phyloP scores from a whole-genome alignment of 2,329 filamentous ascomycete species.

The Fusarium foetens region DNA sequence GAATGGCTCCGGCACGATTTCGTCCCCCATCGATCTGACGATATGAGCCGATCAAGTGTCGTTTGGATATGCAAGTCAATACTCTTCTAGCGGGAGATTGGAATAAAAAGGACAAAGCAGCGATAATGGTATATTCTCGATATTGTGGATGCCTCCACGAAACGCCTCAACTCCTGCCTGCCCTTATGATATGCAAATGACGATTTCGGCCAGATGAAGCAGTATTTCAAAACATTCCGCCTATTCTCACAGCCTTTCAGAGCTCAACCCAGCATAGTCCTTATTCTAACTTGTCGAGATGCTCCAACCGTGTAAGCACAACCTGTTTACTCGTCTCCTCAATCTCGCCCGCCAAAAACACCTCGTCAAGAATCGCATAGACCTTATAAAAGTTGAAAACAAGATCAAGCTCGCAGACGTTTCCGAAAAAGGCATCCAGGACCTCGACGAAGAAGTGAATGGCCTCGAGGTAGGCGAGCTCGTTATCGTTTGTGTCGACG shows the following conservation, averaged over 20 bases:
- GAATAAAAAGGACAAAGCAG: background rate
- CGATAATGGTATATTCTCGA: slow-evolving; percentile 31
- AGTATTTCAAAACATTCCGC: background rate
- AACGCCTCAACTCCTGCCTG: slow-evolving; percentile 36
- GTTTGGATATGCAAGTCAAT: background rate
- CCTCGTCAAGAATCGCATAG: slow-evolving; percentile 97
- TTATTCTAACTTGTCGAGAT: slow-evolving; percentile 94
- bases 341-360: slow-evolving; percentile 96
- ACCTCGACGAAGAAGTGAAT: slow-evolving; percentile 99
- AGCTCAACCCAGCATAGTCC: background rate
- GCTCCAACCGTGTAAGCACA: slow-evolving; percentile 90
- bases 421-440: slow-evolving; percentile 97
- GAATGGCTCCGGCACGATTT: background rate
- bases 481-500: slow-evolving; percentile 98
- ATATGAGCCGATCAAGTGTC: background rate
- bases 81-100: background rate
- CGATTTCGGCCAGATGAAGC: background rate
- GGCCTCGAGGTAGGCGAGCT: slow-evolving; percentile 94
- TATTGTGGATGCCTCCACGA: slow-evolving; percentile 17
- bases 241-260: background rate
- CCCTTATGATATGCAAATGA: slow-evolving; percentile 29
- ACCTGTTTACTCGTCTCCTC: slow-evolving; percentile 99
- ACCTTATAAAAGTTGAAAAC: slow-evolving; percentile 87
- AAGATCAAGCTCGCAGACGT: slow-evolving; percentile 97
- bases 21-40: background rate